These are phyloP conservation scores for Nadsonia fulvescens DNA, from an alignment of 805 yeast genomes.

Conservation along the genomic window DNA sequence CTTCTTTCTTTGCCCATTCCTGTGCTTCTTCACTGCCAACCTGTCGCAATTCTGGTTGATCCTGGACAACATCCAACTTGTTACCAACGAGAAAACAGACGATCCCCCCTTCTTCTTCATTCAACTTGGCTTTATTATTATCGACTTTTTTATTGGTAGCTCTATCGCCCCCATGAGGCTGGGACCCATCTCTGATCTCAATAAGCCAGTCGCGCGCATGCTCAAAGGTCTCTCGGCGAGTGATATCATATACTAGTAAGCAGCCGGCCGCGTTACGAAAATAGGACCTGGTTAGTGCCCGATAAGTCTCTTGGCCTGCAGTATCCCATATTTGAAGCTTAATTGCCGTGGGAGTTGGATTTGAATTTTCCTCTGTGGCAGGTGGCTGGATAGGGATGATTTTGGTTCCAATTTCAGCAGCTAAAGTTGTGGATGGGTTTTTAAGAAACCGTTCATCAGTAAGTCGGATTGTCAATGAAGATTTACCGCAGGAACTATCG, in stretches of 20 bases:
- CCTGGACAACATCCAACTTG: conserved; percentile 61
- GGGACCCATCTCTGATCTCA: conserved; percentile 56
- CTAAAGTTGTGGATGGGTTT: conserved; percentile 20
- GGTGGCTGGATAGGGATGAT: conserved; percentile 16
- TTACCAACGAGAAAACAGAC: conserved; percentile 87
- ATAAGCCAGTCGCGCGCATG: conserved; percentile 43
- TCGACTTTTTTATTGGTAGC: conserved; percentile 57
- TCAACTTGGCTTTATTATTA: conserved; percentile 62
- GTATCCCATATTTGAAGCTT: conserved; percentile 22
- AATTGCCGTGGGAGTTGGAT: too few relatives aligned
- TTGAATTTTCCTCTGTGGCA: conserved; percentile 9
- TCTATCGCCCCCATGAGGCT: conserved; percentile 41
- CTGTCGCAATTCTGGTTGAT: conserved; percentile 15
- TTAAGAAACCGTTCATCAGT: conserved; percentile 20
- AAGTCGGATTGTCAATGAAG: conserved; percentile 19
- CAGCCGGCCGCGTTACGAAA: conserved; percentile 22
- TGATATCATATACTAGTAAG: conserved; percentile 20
- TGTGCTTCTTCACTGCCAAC: conserved; percentile 17
- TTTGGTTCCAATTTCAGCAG: conserved; percentile 22
- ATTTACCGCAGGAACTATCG: conserved; percentile 21
- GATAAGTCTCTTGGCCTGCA: conserved; percentile 21
- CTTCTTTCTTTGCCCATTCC: conserved; percentile 31
- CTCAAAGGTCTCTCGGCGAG: conserved; percentile 18
- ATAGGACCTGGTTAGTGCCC: conserved; percentile 21
- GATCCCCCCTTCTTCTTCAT: conserved; percentile 37